Evolutionary conservation across 2,329 filamentous ascomycete genomes (phyloP), one percentile per base, ranked within the genome.

Genomic region (Westerdykella aurantiaca): DNA sequence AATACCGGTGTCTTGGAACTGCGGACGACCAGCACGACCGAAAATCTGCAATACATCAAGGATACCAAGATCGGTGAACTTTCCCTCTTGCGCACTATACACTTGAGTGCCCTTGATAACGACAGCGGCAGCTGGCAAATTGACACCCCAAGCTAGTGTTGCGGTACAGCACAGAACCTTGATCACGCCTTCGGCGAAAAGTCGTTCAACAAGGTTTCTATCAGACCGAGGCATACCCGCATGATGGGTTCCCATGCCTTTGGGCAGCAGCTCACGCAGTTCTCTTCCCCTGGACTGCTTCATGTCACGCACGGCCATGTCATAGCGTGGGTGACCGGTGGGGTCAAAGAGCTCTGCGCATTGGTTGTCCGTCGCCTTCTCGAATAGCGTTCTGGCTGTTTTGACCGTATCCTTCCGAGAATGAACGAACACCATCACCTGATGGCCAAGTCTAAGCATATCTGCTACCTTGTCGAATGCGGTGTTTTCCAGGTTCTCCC

Each of bases 391-490:
- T 52, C 86, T 85, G 37, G 93, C 90, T 1, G 91, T 94, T 49
- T 85, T 79, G 53, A 95, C 81, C 0, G 94, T 98, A 56, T 99
- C 94, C 63, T 95, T 90, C 21, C 93, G 80, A 1, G 91, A 96
- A 66, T 98, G 94, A 10, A 98, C 94, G 66, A 99, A 98, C 0
- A 99, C 91, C 94, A 99, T 98, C 53, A 98, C 80, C 66, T 98
- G 93, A 59, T 99, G 93, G n/a, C 87, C 90, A 46, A 77, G 74
- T 61, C 89, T 81, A 3, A 98, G 75, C 90, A 98, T 96, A 41
- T 93, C 86, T 54, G 83, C 85, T 38, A 96, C 89, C 64, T 99
- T 99, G 53, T 97, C 90, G 61, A 94, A 98, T 0, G 88, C 82
- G 2, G 88, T 83, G 18, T 77, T 77, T 55, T 98, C 93, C 22